These are phyloP conservation scores for Fusarium sarcochroum DNA, from an alignment of 2,329 filamentous ascomycete genomes.

Conservation along the genomic window DNA sequence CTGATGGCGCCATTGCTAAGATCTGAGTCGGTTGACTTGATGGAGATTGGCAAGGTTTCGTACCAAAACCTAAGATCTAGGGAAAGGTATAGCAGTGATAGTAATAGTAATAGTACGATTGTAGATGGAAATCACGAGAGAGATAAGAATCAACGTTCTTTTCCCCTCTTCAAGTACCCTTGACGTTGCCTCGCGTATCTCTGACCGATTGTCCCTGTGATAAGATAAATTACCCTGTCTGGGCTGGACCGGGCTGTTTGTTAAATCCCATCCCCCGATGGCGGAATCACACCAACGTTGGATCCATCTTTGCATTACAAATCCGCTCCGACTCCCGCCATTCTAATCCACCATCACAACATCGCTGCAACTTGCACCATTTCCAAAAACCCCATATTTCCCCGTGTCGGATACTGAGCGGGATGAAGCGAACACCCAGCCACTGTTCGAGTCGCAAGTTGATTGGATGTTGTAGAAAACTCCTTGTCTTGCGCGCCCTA, in stretches of 20 bases:
- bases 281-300: constrained; percentile 33
- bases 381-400: constrained; percentile 32
- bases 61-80: neutral
- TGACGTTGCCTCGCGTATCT: constrained; percentile 13
- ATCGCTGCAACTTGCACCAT: constrained; percentile 34
- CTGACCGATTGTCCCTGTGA: constrained; percentile 15
- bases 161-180: constrained; percentile 36
- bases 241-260: constrained; percentile 14
- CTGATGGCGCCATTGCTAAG: constrained; percentile 40
- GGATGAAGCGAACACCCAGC: constrained; percentile 18
- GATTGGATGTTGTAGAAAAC: neutral
- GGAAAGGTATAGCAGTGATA: neutral
- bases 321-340: constrained; percentile 43
- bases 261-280: constrained; percentile 37
- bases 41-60: constrained; percentile 2
- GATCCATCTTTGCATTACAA: constrained; percentile 44
- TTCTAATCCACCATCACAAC: constrained; percentile 45
- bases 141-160: constrained; percentile 11
- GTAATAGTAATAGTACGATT: constrained; percentile 7
- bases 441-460: neutral
- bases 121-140: constrained; percentile 12
- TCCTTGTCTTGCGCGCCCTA: constrained; percentile 16
- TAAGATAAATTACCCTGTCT: constrained; percentile 16
- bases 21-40: neutral
- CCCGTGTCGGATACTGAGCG: constrained; percentile 23